Conservation (phyloP, 129 eudicot species). For the Pulicaria dysenterica region DNA sequence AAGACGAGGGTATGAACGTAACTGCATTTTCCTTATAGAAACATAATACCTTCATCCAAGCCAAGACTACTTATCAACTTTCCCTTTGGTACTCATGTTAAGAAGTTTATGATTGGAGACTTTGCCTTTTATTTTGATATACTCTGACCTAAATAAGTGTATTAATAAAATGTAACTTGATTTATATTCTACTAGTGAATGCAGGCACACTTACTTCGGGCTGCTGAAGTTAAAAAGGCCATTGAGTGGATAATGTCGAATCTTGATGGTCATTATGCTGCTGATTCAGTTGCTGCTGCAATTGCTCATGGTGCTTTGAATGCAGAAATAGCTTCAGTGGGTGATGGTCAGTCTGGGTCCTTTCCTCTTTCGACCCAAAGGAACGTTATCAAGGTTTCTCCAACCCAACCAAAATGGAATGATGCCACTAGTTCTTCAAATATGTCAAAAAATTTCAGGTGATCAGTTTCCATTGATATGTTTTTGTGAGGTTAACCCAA, state of each 20-base stretch:
- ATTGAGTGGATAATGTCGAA: conserved; percentile 95
- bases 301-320: conserved; percentile 87
- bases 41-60: background rate
- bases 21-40: conserved; percentile 2
- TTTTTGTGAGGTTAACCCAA: background rate
- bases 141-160: conserved; percentile 11
- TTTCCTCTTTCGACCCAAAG: conserved; percentile 51
- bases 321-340: conserved; percentile 58
- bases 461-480: conserved; percentile 23
- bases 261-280: conserved; percentile 94
- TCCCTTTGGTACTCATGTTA: background rate
- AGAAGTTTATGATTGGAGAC: background rate
- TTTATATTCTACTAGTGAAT: conserved; percentile 81
- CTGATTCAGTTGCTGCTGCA: conserved; percentile 97
- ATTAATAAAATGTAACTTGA: conserved; percentile 58
- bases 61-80: background rate
- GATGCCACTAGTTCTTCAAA: conserved; percentile 62
- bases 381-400: conserved; percentile 45
- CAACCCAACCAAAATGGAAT: conserved; percentile 52
- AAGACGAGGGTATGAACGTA: background rate
- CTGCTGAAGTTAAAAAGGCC: conserved; percentile 92
- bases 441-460: conserved; percentile 87
- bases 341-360: conserved; percentile 49
- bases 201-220: conserved; percentile 94
- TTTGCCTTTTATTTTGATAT: background rate